Base-by-base conservation (phyloP, 2,329 filamentous ascomycete genomes). In the Neonectria punicea region DNA sequence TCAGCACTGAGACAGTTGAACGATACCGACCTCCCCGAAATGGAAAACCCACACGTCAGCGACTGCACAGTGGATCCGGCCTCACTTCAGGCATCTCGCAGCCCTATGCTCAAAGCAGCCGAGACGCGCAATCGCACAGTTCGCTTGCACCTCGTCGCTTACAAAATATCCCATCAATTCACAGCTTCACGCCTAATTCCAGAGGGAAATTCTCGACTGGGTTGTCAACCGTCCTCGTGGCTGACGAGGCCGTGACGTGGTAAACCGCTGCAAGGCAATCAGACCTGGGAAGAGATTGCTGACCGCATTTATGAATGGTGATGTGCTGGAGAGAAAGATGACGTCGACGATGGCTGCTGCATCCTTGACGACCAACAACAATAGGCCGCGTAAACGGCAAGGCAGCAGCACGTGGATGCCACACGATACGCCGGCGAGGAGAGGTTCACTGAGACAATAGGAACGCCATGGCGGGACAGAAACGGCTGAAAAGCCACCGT, bases 1-100 rank as follows among this genome's bases (percentile, higher is more conserved):
- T 32, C 28, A 13, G n/a, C 47, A 32, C 18, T 25, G 32, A 14
- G 14, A 51, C 49, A 16, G 47, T 43, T 36, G 39, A 51, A 53
- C 51, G 47, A 34, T 63, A 44, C 54, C 32, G 61, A 63, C 54
- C 61, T 63, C 54, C 61, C 61, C 14, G 10, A 63, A 57, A 8
- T 22, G 61, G 61, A 63, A 41, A 43, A 20, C 34, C 32, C 16
- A 13, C 6, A 36, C 7, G 9, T 13, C 30, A 18, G 55, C 55
- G 44, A 58, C 36, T 25, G 36, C 6, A 39, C 14, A 39, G 39
- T 58, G 55, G 55, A 34, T 34, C 46, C 20, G 5, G 20, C 16
- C 34, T 58, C 46, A 39, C 11, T 5, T 5, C 28, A 36, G 20
- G 20, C n/a, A 47, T 25, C 30, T 39, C 14, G 5, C 14, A 39